Conservation (phyloP, 306 rosid species). For the Cicer bijugum region DNA sequence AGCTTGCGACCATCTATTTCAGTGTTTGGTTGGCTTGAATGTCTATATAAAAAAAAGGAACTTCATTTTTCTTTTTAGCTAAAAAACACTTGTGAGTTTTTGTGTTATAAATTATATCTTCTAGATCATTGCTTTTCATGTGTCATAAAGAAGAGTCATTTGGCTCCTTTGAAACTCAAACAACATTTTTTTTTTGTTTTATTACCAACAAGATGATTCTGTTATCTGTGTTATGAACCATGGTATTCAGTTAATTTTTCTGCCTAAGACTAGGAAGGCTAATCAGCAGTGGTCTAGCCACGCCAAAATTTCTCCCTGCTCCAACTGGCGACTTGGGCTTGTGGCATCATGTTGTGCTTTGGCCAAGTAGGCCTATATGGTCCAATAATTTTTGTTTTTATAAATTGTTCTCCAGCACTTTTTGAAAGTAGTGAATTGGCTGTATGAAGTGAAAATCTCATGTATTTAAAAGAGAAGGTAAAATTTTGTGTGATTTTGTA, state of each 20-base stretch:
- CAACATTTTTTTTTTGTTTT: background rate
- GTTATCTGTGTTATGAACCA: background rate
- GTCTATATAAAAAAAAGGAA: background rate
- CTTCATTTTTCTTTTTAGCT: background rate
- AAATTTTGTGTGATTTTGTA: background rate
- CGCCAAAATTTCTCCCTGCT: too few species aligned
- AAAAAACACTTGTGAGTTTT: background rate
- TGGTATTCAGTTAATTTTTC: background rate
- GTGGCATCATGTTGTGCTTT: background rate
- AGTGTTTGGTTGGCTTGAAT: slow-evolving; percentile 18
- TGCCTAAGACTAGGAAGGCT: background rate
- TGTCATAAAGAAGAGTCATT: background rate
- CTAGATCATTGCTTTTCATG: slow-evolving; percentile 1
- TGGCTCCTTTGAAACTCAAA: slow-evolving; percentile 2
- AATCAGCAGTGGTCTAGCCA: too few species aligned
- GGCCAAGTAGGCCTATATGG: background rate
- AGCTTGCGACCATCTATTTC: slow-evolving; percentile 8
- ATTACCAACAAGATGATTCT: background rate
- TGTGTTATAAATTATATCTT: background rate
- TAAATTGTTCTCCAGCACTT: background rate
- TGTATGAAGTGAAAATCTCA: background rate
- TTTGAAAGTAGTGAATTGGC: background rate
- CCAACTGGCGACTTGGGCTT: too few species aligned
- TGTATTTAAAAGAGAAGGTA: too few species aligned
- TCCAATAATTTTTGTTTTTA: background rate